Evolutionary conservation across 768 basidiomycete species (phyloP).

Genomic region (Dentipellis sp.): DNA sequence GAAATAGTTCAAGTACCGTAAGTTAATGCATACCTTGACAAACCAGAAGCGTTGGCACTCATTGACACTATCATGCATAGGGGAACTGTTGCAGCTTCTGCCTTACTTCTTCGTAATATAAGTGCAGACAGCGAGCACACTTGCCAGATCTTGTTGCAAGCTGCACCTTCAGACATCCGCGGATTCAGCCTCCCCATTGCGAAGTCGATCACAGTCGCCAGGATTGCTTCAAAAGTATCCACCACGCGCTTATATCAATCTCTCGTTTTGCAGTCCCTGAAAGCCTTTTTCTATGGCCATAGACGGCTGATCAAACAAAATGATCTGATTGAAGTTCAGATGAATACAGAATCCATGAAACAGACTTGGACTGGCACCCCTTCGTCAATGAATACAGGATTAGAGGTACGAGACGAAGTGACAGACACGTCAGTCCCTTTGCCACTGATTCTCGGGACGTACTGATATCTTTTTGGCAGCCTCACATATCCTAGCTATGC

Average conservation of each 20-base stretch:
- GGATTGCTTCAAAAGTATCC: conserved; percentile 70
- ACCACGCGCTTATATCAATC: conserved; percentile 56
- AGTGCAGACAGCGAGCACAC: conserved; percentile 16
- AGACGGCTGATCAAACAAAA: conserved; percentile 60
- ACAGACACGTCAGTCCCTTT: too few relatives aligned
- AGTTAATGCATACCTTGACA: neutral
- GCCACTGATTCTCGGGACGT: too few relatives aligned
- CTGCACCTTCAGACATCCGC: conserved; percentile 53
- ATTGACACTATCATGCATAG: conserved; percentile 18
- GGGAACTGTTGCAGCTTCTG: conserved; percentile 33
- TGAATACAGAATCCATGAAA: conserved; percentile 41
- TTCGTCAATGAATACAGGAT: neutral
- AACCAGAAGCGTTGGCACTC: neutral
- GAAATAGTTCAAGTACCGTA: conserved; percentile 18
- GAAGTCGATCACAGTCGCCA: conserved; percentile 59
- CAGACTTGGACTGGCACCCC: conserved; percentile 3
- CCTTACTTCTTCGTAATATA: conserved; percentile 49
- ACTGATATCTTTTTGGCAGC: neutral
- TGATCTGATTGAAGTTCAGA: conserved; percentile 58
- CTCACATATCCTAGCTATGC: conserved; percentile 8
- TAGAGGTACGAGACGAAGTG: too few relatives aligned
- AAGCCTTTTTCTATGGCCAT: conserved; percentile 44
- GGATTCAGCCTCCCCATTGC: conserved; percentile 61
- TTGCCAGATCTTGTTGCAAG: conserved; percentile 27
- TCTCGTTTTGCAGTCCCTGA: conserved; percentile 52